These are phyloP conservation scores for Malassezia equina DNA, from an alignment of 1,284 basidiomycete genomes.

Conservation along the genomic window DNA sequence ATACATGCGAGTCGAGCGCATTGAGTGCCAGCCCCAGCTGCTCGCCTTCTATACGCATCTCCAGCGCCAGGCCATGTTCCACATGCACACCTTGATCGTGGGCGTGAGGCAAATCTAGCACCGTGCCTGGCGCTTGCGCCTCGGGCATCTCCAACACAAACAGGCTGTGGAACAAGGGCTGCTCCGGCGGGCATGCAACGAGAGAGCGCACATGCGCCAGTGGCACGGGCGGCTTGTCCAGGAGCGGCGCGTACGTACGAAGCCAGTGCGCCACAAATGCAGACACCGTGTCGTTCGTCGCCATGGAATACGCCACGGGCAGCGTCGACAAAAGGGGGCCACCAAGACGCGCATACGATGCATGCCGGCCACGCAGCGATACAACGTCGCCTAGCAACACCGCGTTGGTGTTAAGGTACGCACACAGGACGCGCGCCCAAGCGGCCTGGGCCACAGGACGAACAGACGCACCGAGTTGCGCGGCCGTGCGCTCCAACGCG, in stretches of 20 bases:
- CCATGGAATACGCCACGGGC: conserved; percentile 31
- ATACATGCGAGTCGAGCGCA: conserved; percentile 21
- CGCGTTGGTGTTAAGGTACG: conserved; percentile 34
- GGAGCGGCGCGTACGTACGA: conserved; percentile 23
- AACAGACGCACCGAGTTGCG: conserved; percentile 31
- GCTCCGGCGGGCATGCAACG: conserved; percentile 27
- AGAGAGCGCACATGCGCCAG: conserved; percentile 27
- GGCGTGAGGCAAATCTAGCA: conserved; percentile 17
- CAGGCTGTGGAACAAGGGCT: conserved; percentile 39
- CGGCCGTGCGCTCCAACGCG: conserved; percentile 24
- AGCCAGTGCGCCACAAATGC: conserved; percentile 23
- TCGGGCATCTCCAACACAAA: conserved; percentile 41
- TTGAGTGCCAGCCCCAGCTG: conserved; percentile 27
- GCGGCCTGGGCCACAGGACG: conserved; percentile 46
- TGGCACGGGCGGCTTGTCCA: conserved; percentile 24
- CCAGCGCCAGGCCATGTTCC: conserved; percentile 39
- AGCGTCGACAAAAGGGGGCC: conserved; percentile 42
- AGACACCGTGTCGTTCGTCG: conserved; percentile 10
- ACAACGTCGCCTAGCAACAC: conserved; percentile 43
- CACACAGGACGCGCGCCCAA: conserved; percentile 41
- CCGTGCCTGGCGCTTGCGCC: not conserved
- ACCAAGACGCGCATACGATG: conserved; percentile 25
- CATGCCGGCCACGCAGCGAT: conserved; percentile 25
- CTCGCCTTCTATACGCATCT: conserved; percentile 24
- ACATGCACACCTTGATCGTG: conserved; percentile 33